A percentile compares a stretch with the other conserved stretches of the same genome.
These are phyloP conservation scores for Rhynchospora tenuis DNA, from an alignment of 176 grass and related monocot species.

Conservation along the genomic window DNA sequence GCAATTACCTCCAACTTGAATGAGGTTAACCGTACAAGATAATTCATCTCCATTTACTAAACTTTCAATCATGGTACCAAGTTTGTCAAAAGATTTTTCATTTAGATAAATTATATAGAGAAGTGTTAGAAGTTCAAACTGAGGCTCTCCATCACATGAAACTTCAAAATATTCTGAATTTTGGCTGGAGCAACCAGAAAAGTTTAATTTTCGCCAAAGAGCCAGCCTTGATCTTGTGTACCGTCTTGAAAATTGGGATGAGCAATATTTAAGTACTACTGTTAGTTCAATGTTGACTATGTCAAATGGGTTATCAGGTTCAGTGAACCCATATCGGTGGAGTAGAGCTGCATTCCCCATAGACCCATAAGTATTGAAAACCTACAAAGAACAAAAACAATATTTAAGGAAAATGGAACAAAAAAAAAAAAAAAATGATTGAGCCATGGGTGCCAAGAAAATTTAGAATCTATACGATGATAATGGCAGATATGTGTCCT, in stretches of 20 bases:
- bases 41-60: constrained; percentile 36
- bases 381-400: constrained; percentile 29
- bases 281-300: constrained; percentile 80
- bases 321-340: constrained; percentile 90
- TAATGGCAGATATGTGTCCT: neutral
- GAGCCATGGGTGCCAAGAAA: neutral
- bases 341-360: constrained; percentile 93
- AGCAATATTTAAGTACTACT: constrained; percentile 61
- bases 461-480: neutral
- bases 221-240: constrained; percentile 54
- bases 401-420: neutral
- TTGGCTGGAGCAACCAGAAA: constrained; percentile 65
- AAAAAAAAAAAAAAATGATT: neutral
- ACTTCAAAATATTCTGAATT: constrained; percentile 83
- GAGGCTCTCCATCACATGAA: constrained; percentile 70
- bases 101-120: constrained; percentile 62
- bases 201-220: constrained; percentile 62
- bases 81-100: constrained; percentile 53
- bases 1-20: constrained; percentile 36
- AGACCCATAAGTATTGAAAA: constrained; percentile 85
- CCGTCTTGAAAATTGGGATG: constrained; percentile 46
- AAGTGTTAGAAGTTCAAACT: constrained; percentile 65
- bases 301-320: constrained; percentile 69
- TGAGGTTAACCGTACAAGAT: constrained; percentile 28
- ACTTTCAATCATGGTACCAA: constrained; percentile 31